Evolutionary conservation across 768 basidiomycete genomes (phyloP), one percentile per base, ranked within the genome.

Genomic region (Amanita molliuscula): DNA sequence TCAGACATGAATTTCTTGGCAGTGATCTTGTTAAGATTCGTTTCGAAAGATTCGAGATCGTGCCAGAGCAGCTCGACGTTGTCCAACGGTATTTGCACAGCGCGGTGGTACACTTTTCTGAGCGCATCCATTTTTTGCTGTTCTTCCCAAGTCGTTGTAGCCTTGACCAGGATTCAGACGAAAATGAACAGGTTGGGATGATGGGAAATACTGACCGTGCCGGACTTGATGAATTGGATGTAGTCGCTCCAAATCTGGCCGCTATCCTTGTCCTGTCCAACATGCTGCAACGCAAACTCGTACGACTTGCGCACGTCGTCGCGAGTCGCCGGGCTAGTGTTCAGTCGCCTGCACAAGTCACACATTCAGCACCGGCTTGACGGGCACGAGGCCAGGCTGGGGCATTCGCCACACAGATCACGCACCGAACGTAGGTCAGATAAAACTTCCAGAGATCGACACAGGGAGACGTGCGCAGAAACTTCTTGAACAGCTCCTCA

Each of bases 1-100:
- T 97, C 94, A 49, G 80, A 74, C 70, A 97, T 82, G 67, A 97
- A 94, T 61, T 97, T 96, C 65, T 98, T 97, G 11, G 95, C 93
- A 29, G 93, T 95, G 54, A 91, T 85, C 64, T 84, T 84, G 67
- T 95, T 97, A 55, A 96, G 69, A 44, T 74, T 75, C 48, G 79
- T 91, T 65, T 99, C 95, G 59, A 96, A 98, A 0, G 84, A 70
- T 65, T 97, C 92, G 53, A 91, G 84, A 47, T 96, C 92, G 58
- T 85, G 81, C 96, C 96, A 99, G 16, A 99, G 73, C 34, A 74
- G 74, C 62, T 97, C 94, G 58, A 97, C 81, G 59, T 93, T 93
- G 62, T 92, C 88, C 57, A 98, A 76, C 0, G 96, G 96, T 28
- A 96, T 90, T 61, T 91, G 88, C 18, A 98, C 87, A 2, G 91